phyloP scores from a whole-genome alignment of 345 rosid species.

The Boechera divaricarpa region DNA sequence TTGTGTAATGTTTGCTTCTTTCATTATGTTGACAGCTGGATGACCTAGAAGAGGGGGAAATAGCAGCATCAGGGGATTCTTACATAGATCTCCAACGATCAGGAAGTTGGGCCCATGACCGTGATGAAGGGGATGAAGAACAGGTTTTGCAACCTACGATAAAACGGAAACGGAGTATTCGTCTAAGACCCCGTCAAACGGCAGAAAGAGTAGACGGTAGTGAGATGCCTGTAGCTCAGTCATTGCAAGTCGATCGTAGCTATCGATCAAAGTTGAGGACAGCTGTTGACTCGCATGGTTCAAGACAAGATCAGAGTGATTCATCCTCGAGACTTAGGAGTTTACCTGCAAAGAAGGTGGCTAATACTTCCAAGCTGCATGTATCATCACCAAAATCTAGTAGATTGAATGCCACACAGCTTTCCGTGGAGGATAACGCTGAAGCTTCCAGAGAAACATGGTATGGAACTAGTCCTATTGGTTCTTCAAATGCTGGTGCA shows the following conservation, averaged over 20 bases:
- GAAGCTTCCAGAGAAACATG: slow-evolving; percentile 69
- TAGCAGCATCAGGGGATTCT: slow-evolving; percentile 94
- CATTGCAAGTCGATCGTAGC: slow-evolving; percentile 65
- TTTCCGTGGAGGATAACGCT: slow-evolving; percentile 58
- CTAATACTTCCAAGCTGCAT: slow-evolving; percentile 68
- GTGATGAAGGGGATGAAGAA: slow-evolving; percentile 95
- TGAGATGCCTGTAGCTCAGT: slow-evolving; percentile 60
- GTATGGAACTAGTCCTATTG: slow-evolving; percentile 66
- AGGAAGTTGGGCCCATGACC: slow-evolving; percentile 94
- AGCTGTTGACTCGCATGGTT: slow-evolving; percentile 56
- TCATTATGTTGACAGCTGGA: slow-evolving; percentile 63
- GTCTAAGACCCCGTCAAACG: slow-evolving; percentile 84
- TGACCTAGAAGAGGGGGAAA: slow-evolving; percentile 99
- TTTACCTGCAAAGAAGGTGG: slow-evolving; percentile 67
- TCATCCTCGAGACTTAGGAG: slow-evolving; percentile 64
- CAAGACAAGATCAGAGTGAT: slow-evolving; percentile 75
- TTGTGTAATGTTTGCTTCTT: slow-evolving; percentile 37
- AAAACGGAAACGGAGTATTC: slow-evolving; percentile 94
- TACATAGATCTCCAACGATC: slow-evolving; percentile 90
- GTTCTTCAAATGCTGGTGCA: slow-evolving; percentile 57
- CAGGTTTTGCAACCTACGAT: slow-evolving; percentile 98
- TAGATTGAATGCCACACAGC: slow-evolving; percentile 60
- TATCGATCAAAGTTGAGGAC: slow-evolving; percentile 66
- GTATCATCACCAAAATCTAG: slow-evolving; percentile 73
- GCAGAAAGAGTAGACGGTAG: slow-evolving; percentile 65